These are phyloP conservation scores for Ophiostoma quercus DNA, from an alignment of 2,329 filamentous ascomycete species.

Conservation along the genomic window DNA sequence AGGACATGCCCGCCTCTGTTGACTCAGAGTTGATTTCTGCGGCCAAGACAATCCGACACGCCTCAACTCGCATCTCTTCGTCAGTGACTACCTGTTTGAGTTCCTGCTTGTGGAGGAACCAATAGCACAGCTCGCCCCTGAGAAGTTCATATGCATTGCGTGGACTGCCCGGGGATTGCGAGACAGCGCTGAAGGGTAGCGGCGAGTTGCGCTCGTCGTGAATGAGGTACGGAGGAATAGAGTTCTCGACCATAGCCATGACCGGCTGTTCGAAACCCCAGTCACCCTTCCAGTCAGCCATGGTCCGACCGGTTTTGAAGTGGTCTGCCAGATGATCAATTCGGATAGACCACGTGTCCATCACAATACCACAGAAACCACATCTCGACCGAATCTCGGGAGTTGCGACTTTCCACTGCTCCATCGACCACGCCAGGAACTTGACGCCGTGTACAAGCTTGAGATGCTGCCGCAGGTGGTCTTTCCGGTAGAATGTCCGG, in stretches of 20 bases:
- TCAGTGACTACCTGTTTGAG: slow-evolving; percentile 41
- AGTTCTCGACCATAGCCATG: slow-evolving; percentile 60
- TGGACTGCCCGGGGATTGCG: slow-evolving; percentile 42
- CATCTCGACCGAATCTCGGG: slow-evolving; percentile 59
- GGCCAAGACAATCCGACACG: slow-evolving; percentile 54
- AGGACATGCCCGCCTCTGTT: slow-evolving; percentile 39
- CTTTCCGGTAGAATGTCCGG: slow-evolving; percentile 61
- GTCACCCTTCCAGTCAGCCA: slow-evolving; percentile 66
- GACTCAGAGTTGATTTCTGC: slow-evolving; percentile 44
- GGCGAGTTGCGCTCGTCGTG: slow-evolving; percentile 57
- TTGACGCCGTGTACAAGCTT: slow-evolving; percentile 59
- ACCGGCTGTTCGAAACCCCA: slow-evolving; percentile 62
- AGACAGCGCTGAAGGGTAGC: slow-evolving; percentile 48
- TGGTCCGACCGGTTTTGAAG: slow-evolving; percentile 60
- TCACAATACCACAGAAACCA: slow-evolving; percentile 59
- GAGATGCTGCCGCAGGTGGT: slow-evolving; percentile 62
- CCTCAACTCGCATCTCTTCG: slow-evolving; percentile 52
- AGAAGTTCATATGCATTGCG: slow-evolving; percentile 58
- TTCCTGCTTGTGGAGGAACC: slow-evolving; percentile 43
- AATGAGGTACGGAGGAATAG: slow-evolving; percentile 62
- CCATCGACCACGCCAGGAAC: slow-evolving; percentile 59
- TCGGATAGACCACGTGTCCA: slow-evolving; percentile 57
- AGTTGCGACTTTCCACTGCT: slow-evolving; percentile 55
- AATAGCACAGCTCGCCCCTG: slow-evolving; percentile 53
- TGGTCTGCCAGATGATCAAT: slow-evolving; percentile 62